A percentile compares a stretch with the other conserved stretches of the same genome.
These are phyloP conservation scores for Colletotrichum siamense DNA, from an alignment of 2,329 filamentous ascomycete species.

Conservation along the genomic window DNA sequence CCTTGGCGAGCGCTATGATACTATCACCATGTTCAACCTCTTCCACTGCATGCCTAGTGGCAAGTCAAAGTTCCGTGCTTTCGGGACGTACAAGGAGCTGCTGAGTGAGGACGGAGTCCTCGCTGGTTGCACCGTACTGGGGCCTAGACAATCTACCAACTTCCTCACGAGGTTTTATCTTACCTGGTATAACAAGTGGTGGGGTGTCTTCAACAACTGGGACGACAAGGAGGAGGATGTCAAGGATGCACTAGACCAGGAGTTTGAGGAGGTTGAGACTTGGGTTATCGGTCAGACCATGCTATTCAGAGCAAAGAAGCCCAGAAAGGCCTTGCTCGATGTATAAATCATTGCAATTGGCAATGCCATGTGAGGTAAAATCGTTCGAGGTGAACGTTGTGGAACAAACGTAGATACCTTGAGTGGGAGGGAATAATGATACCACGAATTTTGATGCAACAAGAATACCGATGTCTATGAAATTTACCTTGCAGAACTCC, in stretches of 20 bases:
- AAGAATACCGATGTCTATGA: neutral
- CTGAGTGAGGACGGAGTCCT: constrained; percentile 41
- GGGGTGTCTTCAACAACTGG: constrained; percentile 43
- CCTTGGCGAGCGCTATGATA: constrained; percentile 37
- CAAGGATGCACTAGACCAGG: constrained; percentile 34
- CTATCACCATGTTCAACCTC: constrained; percentile 48
- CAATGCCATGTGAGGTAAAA: neutral
- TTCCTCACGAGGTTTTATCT: constrained; percentile 28
- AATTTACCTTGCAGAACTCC: neutral
- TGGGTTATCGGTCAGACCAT: constrained; percentile 41
- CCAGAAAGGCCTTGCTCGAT: constrained; percentile 27
- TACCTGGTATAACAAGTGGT: constrained; percentile 34
- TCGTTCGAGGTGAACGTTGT: neutral
- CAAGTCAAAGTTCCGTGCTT: constrained; percentile 32
- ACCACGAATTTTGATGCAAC: neutral
- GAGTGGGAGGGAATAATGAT: neutral
- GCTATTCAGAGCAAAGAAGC: constrained; percentile 40
- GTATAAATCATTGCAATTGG: neutral
- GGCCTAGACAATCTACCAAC: constrained; percentile 29
- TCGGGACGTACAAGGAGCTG: constrained; percentile 34
- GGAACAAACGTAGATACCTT: neutral
- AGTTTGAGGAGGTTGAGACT: constrained; percentile 43
- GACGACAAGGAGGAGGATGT: constrained; percentile 38
- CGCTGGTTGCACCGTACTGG: constrained; percentile 42
- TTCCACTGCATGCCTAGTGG: constrained; percentile 46